Evolutionary conservation across 768 basidiomycete genomes (phyloP).

Genomic region (Lactifluus echinatus): DNA sequence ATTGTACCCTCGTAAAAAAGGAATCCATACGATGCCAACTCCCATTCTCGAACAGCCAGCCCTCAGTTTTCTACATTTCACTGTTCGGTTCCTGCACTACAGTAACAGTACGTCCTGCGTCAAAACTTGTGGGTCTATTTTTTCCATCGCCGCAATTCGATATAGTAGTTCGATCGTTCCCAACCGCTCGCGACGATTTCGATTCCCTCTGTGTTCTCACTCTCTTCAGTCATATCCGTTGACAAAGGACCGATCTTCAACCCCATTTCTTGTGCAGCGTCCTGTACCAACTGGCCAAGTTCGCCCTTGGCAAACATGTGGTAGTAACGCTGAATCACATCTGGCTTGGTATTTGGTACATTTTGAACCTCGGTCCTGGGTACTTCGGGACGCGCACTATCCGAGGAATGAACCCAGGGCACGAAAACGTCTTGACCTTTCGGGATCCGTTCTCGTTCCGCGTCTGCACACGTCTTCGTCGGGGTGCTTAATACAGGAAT

Average conservation of each 20-base stretch:
- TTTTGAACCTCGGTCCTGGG: slow-evolving; percentile 15
- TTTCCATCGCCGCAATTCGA: slow-evolving; percentile 64
- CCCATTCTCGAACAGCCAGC: neutral
- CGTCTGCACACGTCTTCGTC: slow-evolving; percentile 21
- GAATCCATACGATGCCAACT: slow-evolving; percentile 3
- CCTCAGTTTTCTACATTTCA: neutral
- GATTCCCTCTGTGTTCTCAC: slow-evolving; percentile 35
- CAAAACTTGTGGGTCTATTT: neutral
- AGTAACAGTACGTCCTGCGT: neutral
- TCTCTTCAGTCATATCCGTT: slow-evolving; percentile 1
- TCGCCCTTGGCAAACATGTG: slow-evolving; percentile 90
- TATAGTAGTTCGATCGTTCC: slow-evolving; percentile 86
- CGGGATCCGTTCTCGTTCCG: slow-evolving; percentile 3
- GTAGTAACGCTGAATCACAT: slow-evolving; percentile 83
- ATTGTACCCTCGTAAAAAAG: slow-evolving; percentile 18
- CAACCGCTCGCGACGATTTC: slow-evolving; percentile 68
- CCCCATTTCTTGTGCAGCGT: slow-evolving; percentile 53
- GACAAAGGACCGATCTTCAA: slow-evolving; percentile 39
- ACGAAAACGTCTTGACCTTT: slow-evolving; percentile 78
- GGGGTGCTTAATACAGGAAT: slow-evolving; percentile 34
- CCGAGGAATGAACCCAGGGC: slow-evolving; percentile 66
- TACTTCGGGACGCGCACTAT: slow-evolving; percentile 23
- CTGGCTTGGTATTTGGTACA: slow-evolving; percentile 20
- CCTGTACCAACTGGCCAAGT: slow-evolving; percentile 47
- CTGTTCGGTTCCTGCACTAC: slow-evolving; percentile 6